Base-by-base conservation (phyloP, 2,329 filamentous ascomycete species). In the Hypoxylon sp. region DNA sequence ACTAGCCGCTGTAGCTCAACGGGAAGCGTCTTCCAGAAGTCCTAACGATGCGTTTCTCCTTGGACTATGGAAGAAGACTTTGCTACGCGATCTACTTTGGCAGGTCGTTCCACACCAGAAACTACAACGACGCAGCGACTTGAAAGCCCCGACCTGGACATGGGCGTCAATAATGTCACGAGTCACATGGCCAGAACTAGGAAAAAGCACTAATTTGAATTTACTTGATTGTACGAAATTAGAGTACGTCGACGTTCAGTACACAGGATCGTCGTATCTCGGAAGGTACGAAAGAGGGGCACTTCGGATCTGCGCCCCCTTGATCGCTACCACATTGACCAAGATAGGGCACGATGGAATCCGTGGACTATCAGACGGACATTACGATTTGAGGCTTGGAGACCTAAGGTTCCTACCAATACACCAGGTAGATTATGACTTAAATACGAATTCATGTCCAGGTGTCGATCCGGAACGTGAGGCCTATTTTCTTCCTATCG, bases 131-230 rank as follows among this genome's bases (percentile, higher is more conserved):
- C 27, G 48, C 48, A 30, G 27, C 27, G 17, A 51, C 6, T 33
- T 51, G 14, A 31, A 51, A 20, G 14, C 25, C 17, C 48, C 48
- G 27, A 51, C 48, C 2, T 51, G 48, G 48, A 51, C 48, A 6
- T 51, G 48, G 48, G 48, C 48, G 14, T 51, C 48, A 20, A 14
- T 51, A 51, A 51, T 51, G 48, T 51, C 48, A 31, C 25, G 48
- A 33, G 48, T 51, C 14, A 51, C 48, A 51, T 51, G 48, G 48
- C 25, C 48, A 6, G 25, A 51, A 27, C 3, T 51, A 0, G 27
- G 25, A 51, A 33, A 14, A 51, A 33, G 31, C 4, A 3, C 3
- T 17, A n/a, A 33, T 11, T n/a, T 51, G 27, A 2, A 31, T 2
- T 51, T 51, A 20, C 48, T 51, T 33, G 27, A 33, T 31, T 51